Percentiles rank a stretch among this genome's conserved stretches.
Evolutionary conservation across 148 eudicot genomes (phyloP).

Genomic region (Amaranthus cruentus): DNA sequence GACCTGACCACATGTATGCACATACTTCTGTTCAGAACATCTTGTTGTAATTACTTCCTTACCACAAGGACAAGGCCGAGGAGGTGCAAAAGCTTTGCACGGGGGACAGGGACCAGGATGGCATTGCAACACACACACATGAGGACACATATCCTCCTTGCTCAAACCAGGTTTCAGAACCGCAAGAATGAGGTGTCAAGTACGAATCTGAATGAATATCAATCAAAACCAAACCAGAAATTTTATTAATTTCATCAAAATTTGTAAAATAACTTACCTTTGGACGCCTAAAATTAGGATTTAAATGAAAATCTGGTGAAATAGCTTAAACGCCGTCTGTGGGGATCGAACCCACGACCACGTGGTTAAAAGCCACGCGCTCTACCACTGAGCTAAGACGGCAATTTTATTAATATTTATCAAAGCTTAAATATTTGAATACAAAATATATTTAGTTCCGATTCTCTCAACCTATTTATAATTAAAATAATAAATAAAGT

Average conservation of each 20-base stretch:
- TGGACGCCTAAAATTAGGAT: no score
- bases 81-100: conserved; percentile 95
- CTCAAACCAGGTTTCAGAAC: conserved; percentile 40
- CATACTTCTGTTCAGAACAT: conserved; percentile 69
- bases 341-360: conserved; percentile 27
- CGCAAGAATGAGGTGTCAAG: conserved; percentile 91
- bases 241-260: no score
- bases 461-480: no score
- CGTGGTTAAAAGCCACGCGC: conserved; percentile 40
- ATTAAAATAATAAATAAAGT: no score
- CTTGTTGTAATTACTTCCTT: conserved; percentile 70
- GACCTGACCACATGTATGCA: conserved; percentile 69
- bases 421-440: no score
- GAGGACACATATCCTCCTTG: conserved; percentile 71
- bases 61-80: conserved; percentile 73
- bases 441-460: no score
- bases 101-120: conserved; percentile 97
- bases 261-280: no score
- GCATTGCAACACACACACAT: conserved; percentile 88
- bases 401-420: not conserved
- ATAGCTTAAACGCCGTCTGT: conserved; percentile 13
- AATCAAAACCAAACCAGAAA: no score
- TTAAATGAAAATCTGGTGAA: no score
- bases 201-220: conserved; percentile 52
- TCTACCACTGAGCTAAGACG: conserved; percentile 42